Evolutionary conservation across 306 rosid species (phyloP).

Genomic region (Coriaria nepalensis): DNA sequence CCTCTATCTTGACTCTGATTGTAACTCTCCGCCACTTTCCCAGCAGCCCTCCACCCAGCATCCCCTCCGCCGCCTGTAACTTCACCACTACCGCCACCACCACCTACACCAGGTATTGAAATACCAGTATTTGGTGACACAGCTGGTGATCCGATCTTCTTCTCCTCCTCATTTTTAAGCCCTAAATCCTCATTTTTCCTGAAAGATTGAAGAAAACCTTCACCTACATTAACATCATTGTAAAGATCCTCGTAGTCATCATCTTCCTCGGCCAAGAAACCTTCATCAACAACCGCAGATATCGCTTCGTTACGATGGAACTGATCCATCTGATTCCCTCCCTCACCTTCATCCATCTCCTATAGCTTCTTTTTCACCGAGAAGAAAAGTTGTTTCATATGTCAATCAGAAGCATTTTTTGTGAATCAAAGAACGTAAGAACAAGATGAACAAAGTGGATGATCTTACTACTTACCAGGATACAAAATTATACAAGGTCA

Average conservation of each 20-base stretch:
- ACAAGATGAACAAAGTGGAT: too few species aligned
- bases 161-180: conserved; percentile 35
- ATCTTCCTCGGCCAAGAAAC: conserved; percentile 36
- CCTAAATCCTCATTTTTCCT: conserved; percentile 61
- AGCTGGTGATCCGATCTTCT: conserved; percentile 29
- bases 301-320: conserved; percentile 32
- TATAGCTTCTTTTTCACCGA: too few species aligned
- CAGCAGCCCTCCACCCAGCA: conserved; percentile 32
- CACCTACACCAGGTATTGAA: conserved; percentile 41
- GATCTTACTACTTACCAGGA: too few species aligned
- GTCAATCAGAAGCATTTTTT: too few species aligned
- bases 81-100: conserved; percentile 18
- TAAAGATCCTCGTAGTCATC: conserved; percentile 41
- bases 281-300: conserved; percentile 41
- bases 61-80: conserved; percentile 3
- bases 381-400: too few species aligned
- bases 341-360: conserved; percentile 57
- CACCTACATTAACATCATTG: conserved; percentile 44
- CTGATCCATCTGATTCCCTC: conserved; percentile 29
- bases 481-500: too few species aligned
- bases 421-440: too few species aligned
- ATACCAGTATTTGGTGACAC: conserved; percentile 16
- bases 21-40: conserved; percentile 26
- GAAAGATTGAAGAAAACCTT: conserved; percentile 48
- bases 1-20: conserved; percentile 61